Percentiles rank a stretch among this genome's conserved stretches.
Evolutionary conservation across 2,329 filamentous ascomycete genomes (phyloP).

Genomic region (Monosporascus sp.): DNA sequence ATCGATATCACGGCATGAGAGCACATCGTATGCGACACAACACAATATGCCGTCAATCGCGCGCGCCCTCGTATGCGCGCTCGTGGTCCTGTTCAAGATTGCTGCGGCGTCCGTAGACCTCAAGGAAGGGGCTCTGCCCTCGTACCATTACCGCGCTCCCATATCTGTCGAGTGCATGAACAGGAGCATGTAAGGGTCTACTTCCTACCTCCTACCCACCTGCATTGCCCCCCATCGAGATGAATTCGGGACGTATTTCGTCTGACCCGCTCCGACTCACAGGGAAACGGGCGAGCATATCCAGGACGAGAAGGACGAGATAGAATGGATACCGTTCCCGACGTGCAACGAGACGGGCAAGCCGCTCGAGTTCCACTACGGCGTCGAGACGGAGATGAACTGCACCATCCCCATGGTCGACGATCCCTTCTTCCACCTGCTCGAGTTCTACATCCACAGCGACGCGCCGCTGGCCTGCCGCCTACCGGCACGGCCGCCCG

Average conservation of each 20-base stretch:
- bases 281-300: slow-evolving; percentile 90
- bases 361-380: slow-evolving; percentile 82
- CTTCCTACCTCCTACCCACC: neutral
- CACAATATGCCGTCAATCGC: slow-evolving; percentile 14
- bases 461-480: slow-evolving; percentile 91
- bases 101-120: slow-evolving; percentile 15
- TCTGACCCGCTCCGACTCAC: slow-evolving; percentile 4
- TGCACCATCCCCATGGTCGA: slow-evolving; percentile 74
- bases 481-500: slow-evolving; percentile 68
- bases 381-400: slow-evolving; percentile 73
- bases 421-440: slow-evolving; percentile 79
- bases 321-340: slow-evolving; percentile 89
- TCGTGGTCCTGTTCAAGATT: slow-evolving; percentile 7
- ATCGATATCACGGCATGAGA: slow-evolving; percentile 4
- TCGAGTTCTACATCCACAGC: slow-evolving; percentile 97
- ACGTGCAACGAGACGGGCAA: slow-evolving; percentile 80
- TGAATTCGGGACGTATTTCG: neutral
- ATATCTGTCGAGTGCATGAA: slow-evolving; percentile 71
- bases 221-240: neutral
- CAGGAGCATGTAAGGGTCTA: slow-evolving; percentile 57
- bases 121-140: slow-evolving; percentile 43
- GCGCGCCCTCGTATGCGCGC: slow-evolving; percentile 13
- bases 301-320: slow-evolving; percentile 70
- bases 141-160: slow-evolving; percentile 60
- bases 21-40: slow-evolving; percentile 3